These are phyloP conservation scores for Linum lewisii DNA, from an alignment of 345 rosid species.

Conservation along the genomic window DNA sequence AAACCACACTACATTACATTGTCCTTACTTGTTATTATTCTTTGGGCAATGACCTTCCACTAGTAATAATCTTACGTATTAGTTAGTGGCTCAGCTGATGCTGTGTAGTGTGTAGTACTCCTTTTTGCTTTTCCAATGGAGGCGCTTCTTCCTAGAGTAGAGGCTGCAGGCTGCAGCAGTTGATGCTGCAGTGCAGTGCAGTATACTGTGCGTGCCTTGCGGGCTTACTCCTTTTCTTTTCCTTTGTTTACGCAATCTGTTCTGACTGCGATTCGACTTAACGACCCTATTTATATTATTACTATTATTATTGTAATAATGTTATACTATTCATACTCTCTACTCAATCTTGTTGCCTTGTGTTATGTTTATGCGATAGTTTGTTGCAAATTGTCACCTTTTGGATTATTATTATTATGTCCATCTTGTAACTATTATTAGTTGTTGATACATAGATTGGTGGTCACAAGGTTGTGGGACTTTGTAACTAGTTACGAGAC, in stretches of 20 bases:
- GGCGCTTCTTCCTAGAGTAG: background rate
- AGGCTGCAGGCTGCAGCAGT: background rate
- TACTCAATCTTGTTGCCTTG: background rate
- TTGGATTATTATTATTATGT: no score
- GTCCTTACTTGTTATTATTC: background rate
- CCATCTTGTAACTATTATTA: no score
- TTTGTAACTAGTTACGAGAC: no score
- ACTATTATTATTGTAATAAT: no score
- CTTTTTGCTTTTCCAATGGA: background rate
- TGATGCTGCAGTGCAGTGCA: no score
- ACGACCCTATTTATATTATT: slow-evolving; percentile 4
- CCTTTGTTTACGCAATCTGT: slow-evolving; percentile 6
- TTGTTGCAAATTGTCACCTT: no score
- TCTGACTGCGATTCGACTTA: slow-evolving; percentile 25
- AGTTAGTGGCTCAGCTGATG: background rate
- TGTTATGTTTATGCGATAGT: no score
- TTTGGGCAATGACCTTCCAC: background rate
- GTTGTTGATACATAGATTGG: no score
- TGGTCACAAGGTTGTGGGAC: no score
- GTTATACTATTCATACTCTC: background rate
- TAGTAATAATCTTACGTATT: background rate
- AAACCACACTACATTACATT: background rate
- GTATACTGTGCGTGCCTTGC: slow-evolving; percentile 35
- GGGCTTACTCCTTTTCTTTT: slow-evolving; percentile 22
- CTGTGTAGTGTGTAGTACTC: background rate